Conservation (phyloP, 768 basidiomycete genomes). For the Phylloporus arenicola region DNA sequence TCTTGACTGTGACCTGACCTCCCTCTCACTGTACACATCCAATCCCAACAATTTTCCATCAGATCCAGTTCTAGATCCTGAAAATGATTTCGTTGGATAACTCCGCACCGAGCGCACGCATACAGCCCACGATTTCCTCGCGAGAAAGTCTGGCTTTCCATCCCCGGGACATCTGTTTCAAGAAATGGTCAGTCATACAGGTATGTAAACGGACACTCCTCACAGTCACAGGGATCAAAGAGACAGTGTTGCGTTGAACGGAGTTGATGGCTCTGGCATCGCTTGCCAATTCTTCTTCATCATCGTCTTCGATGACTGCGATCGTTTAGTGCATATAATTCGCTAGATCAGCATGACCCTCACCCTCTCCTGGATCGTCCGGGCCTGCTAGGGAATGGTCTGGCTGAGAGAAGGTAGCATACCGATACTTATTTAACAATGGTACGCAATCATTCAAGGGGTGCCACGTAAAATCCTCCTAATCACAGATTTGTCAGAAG, state of each 20-base stretch:
- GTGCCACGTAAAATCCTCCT: conserved; percentile 80
- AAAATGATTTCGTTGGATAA: conserved; percentile 40
- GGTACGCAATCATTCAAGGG: conserved; percentile 55
- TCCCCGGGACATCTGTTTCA: conserved; percentile 17
- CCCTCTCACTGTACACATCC: no score
- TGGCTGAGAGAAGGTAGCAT: conserved; percentile 65
- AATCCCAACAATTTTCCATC: neutral
- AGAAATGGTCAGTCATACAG: conserved; percentile 5
- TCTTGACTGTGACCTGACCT: neutral
- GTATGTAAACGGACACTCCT: conserved; percentile 3
- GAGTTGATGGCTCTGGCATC: conserved; percentile 21
- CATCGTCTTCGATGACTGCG: conserved; percentile 9
- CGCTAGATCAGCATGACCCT: neutral
- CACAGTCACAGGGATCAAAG: conserved; percentile 25
- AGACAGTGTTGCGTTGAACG: conserved; percentile 15
- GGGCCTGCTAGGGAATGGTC: conserved; percentile 43
- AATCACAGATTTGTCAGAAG: conserved; percentile 5
- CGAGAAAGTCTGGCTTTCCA: conserved; percentile 30
- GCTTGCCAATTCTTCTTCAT: conserved; percentile 19
- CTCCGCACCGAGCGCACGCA: conserved; percentile 40
- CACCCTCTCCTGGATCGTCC: conserved; percentile 27
- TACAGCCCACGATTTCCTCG: conserved; percentile 36
- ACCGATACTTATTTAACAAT: conserved; percentile 61
- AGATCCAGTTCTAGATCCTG: conserved; percentile 11
- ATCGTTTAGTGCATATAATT: conserved; percentile 7